Evolutionary conservation across 345 rosid genomes (phyloP), one percentile per base, ranked within the genome.

Genomic region (Clarkia xantiana): DNA sequence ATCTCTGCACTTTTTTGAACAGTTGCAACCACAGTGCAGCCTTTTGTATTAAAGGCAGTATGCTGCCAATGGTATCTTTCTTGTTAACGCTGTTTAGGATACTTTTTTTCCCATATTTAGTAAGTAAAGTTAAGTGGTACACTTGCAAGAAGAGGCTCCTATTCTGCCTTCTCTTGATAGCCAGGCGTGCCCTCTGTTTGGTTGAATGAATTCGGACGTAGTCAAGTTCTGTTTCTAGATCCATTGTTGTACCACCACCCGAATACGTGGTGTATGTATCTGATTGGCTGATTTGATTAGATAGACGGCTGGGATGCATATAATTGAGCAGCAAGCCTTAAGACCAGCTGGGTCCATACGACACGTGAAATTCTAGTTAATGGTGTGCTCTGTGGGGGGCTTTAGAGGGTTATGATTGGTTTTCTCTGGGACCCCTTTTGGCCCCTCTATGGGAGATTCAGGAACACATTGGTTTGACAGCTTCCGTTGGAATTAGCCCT

Each of bases 1-100:
- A 82, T 82, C 90, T 80, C 75, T 67, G 36, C 57, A 69, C 70
- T 86, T 69, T 89, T 89, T 76, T 62, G 22, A 71, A 85, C 87
- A 82, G 94, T 80, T 67, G 73, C 85, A 65, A 64, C 85, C 86
- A 78, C 80, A 62, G 61, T 61, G 72, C 52, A 52, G 46, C 59
- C 73, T 47, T 61, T 59, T 59, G 62, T 29, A 29, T 29, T 10
- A 60, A 65, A 76, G 74, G 23, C n/a, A 20, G 12, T 34, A 36
- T 29, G 20, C 44, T 42, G 17, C 48, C 25, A 29, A 23, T 54
- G 14, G 36, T 22, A 45, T 20, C 47, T 43, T 22, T n/a, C 29
- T 41, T 14, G 11, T 44, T 36, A 39, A 39, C 14, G 18, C 20
- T 45, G 44, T 44, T 59, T 18, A 39, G 52, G 25, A 45, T 36